Evolutionary conservation across 2,329 filamentous ascomycete genomes (phyloP), one percentile per base, ranked within the genome.

Genomic region (Amesomyces nigricolor): DNA sequence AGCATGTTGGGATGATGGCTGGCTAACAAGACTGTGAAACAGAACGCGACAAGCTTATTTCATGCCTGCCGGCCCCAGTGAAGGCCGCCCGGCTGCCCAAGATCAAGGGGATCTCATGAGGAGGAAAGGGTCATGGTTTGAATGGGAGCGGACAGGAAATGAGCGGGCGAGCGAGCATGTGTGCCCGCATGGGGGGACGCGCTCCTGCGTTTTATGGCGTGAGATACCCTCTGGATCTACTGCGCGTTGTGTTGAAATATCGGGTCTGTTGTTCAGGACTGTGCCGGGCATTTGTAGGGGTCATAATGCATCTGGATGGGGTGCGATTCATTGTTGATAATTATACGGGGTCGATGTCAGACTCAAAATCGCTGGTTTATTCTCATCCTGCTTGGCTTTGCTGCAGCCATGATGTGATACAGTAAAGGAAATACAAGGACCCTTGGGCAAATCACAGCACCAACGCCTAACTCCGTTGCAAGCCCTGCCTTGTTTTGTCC

Each of bases 21-120:
- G 17, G 30, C 58, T 58, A 45, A 61, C 52, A 39, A 46, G 10
- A 37, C 43, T 17, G 22, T 26, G 14, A 42, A 37, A 42, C 59
- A 83, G 80, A 83, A 63, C 78, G 80, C 63, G 79, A 83, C 57
- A 73, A 73, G 32, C 70, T 84, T 45, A 71, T 71, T 50, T 66
- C 73, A 54, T 76, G 75, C 53, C 72, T 84, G 40, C 81, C 81
- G n/a, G 80, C 81, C 3, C 73, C 78, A 0, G 75, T 81, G 19
- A 83, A 82, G 62, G 77, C 75, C 37, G 72, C 73, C 2, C 51
- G 62, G 32, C 13, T 64, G 38, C 52, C 58, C 22, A 63, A 61
- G 53, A 61, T 61, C 46, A 63, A 62, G 32, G 58, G 60, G 17
- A 58, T 61, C n/a, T 40, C 35, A 48, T 60, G 39, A 55, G 32